Evolutionary conservation across 805 yeast species (phyloP).

Genomic region (Torulaspora franciscae): DNA sequence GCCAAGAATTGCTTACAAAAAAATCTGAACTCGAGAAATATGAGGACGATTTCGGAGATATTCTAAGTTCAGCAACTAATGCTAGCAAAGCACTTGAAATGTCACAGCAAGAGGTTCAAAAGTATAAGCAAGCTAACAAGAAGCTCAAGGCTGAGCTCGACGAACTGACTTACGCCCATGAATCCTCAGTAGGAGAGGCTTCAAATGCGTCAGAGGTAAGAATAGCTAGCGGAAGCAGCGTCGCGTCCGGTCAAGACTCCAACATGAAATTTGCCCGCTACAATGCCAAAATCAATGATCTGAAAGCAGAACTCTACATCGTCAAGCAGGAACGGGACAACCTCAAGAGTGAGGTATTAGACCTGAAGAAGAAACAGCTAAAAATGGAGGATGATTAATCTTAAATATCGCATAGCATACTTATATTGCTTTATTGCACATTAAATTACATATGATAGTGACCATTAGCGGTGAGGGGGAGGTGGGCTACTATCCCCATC

Average conservation of each 20-base stretch:
- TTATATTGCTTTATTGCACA: slow-evolving; percentile 7
- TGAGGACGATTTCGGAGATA: slow-evolving; percentile 67
- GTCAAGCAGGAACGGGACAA: slow-evolving; percentile 81
- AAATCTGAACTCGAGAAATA: slow-evolving; percentile 38
- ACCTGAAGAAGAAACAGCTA: slow-evolving; percentile 54
- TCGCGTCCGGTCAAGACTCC: slow-evolving; percentile 17
- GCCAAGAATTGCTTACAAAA: slow-evolving; percentile 26
- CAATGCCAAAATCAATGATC: slow-evolving; percentile 70
- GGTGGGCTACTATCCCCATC: slow-evolving; percentile 16
- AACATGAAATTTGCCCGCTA: slow-evolving; percentile 49
- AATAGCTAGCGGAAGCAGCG: slow-evolving; percentile 27
- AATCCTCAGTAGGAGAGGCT: slow-evolving; percentile 37
- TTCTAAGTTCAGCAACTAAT: slow-evolving; percentile 65
- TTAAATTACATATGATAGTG: not conserved
- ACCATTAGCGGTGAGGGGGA: not conserved
- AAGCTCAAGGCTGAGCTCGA: slow-evolving; percentile 62
- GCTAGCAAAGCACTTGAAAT: slow-evolving; percentile 68
- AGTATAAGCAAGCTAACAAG: slow-evolving; percentile 51
- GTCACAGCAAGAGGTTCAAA: slow-evolving; percentile 66
- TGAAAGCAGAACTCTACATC: slow-evolving; percentile 78
- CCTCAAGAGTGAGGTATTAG: slow-evolving; percentile 54
- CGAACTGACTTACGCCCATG: slow-evolving; percentile 50
- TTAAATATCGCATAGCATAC: not conserved
- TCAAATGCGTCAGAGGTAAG: slow-evolving; percentile 15
- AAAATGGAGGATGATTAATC: slow-evolving; percentile 9